Conservation (phyloP, 2,329 filamentous ascomycete genomes). For the Shiraia sp. region DNA sequence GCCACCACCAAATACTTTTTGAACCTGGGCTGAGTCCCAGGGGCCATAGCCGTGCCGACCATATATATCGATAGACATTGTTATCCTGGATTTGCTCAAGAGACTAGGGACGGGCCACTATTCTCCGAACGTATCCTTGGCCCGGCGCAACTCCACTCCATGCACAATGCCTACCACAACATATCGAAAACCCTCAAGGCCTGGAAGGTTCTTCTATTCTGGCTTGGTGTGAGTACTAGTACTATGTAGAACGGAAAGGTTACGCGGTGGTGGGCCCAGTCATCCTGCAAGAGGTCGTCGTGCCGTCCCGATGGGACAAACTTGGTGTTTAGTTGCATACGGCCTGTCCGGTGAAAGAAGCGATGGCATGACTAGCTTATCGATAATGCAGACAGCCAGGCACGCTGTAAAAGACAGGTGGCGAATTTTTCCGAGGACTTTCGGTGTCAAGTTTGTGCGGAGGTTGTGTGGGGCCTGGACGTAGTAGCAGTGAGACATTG, state of each 20-base stretch:
- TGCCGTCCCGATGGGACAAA: background rate
- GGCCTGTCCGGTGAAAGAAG: constrained; percentile 5
- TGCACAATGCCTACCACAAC: no score
- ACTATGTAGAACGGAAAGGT: no score
- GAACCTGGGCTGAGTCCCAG: background rate
- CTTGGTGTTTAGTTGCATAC: background rate
- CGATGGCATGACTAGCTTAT: constrained; percentile 3
- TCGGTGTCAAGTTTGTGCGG: background rate
- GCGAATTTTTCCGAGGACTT: constrained; percentile 3
- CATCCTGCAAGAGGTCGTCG: background rate
- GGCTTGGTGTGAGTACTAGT: no score
- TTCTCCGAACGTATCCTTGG: no score
- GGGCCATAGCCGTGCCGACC: background rate
- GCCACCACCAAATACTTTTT: background rate
- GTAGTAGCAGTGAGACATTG: background rate
- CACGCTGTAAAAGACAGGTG: constrained; percentile 7
- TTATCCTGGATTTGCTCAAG: constrained; percentile 4
- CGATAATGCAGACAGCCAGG: background rate
- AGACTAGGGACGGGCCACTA: no score
- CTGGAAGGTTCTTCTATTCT: no score
- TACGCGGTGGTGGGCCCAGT: no score
- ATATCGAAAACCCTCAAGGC: no score
- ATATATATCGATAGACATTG: background rate
- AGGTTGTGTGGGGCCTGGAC: background rate
- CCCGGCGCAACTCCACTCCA: no score